Conservation (phyloP, 129 eudicot genomes). For the Artemisia annua region DNA sequence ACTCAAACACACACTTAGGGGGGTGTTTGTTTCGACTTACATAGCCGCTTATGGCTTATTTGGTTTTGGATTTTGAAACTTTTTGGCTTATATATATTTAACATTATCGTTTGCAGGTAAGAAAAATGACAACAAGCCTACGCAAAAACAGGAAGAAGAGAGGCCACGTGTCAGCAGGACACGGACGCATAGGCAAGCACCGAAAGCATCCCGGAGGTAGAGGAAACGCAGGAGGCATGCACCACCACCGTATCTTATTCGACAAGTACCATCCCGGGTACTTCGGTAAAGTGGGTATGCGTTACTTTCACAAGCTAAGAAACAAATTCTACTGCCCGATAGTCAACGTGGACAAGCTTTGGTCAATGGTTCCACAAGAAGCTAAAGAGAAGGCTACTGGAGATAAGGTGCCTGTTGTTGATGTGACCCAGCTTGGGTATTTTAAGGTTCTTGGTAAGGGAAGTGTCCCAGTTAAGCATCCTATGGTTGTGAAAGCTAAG, state of each 20-base stretch:
- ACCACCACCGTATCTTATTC: conserved; percentile 89
- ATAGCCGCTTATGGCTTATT: too few relatives aligned
- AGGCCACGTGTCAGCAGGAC: conserved; percentile 80
- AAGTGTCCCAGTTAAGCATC: conserved; percentile 36
- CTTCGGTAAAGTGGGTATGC: conserved; percentile 87
- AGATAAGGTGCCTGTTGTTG: conserved; percentile 57
- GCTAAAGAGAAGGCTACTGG: conserved; percentile 47
- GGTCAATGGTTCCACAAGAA: conserved; percentile 79
- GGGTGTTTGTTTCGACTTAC: too few relatives aligned
- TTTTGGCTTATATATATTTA: too few relatives aligned
- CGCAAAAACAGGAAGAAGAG: conserved; percentile 79
- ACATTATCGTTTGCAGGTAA: too few relatives aligned
- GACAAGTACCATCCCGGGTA: conserved; percentile 92
- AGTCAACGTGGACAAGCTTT: conserved; percentile 70
- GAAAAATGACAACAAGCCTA: conserved; percentile 56
- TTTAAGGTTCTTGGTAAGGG: conserved; percentile 83
- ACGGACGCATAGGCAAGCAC: conserved; percentile 78
- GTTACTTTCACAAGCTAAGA: conserved; percentile 73
- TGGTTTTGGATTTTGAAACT: too few relatives aligned
- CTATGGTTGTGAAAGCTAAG: conserved; percentile 73
- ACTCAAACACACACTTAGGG: too few relatives aligned
- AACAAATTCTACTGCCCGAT: conserved; percentile 81
- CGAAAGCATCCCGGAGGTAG: conserved; percentile 80
- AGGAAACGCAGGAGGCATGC: conserved; percentile 85
- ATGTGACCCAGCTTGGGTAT: conserved; percentile 69